A percentile compares a stretch with the other conserved stretches of the same genome.
These are phyloP conservation scores for Prunus dulcis DNA, from an alignment of 306 rosid genomes.

Conservation along the genomic window DNA sequence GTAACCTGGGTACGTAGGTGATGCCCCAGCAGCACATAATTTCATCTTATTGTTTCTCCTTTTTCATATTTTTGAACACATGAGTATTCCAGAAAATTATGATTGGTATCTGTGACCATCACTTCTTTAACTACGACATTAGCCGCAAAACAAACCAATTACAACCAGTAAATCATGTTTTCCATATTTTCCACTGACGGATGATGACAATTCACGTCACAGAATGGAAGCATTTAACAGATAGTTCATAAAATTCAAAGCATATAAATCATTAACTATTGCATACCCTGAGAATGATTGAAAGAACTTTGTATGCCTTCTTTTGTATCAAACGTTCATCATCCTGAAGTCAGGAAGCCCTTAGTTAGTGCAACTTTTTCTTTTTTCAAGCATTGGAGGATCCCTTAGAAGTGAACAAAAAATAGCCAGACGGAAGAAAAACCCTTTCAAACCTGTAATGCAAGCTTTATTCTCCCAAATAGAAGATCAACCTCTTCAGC, in stretches of 20 bases:
- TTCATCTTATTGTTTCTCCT: not conserved
- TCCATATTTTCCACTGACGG: not conserved
- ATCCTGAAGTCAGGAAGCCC: constrained; percentile 56
- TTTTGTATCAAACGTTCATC: constrained; percentile 75
- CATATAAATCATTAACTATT: constrained; percentile 16
- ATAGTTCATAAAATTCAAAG: not conserved
- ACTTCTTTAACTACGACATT: not conserved
- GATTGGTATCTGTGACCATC: not conserved
- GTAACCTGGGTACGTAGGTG: not conserved
- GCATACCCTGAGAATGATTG: constrained; percentile 72
- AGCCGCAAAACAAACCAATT: not conserved
- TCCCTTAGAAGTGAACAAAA: constrained; percentile 7
- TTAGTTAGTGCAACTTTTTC: constrained; percentile 11
- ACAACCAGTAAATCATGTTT: not conserved
- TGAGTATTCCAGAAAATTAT: too few species aligned
- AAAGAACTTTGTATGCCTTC: constrained; percentile 93
- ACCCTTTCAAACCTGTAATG: constrained; percentile 57
- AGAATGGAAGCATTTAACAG: not conserved
- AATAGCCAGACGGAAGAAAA: constrained; percentile 9
- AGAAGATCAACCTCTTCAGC: constrained; percentile 47
- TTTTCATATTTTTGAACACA: too few species aligned
- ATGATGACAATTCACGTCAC: not conserved
- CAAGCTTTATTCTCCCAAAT: constrained; percentile 58
- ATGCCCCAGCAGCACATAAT: not conserved
- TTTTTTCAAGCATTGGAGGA: not conserved